These are phyloP conservation scores for Hirsutella rhossiliensis DNA, from an alignment of 2,329 filamentous ascomycete species.

Conservation along the genomic window DNA sequence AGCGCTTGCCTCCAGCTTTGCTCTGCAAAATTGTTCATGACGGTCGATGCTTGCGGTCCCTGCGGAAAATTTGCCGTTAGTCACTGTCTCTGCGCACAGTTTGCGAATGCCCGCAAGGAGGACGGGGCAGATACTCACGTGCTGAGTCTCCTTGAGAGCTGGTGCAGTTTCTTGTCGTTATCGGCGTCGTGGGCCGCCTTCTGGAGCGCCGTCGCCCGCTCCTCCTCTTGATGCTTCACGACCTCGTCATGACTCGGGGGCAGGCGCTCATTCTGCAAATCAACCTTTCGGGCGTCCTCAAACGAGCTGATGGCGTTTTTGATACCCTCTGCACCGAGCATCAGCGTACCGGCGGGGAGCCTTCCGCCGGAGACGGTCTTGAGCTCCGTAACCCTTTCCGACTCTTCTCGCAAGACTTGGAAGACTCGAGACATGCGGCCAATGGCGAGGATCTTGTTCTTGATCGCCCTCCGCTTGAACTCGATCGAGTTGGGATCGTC, in stretches of 20 bases:
- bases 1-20: neutral
- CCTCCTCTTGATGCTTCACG: slow-evolving; percentile 67
- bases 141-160: slow-evolving; percentile 83
- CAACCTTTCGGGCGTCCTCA: slow-evolving; percentile 92
- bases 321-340: slow-evolving; percentile 96
- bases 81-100: neutral
- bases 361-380: slow-evolving; percentile 93
- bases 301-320: slow-evolving; percentile 97
- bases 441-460: slow-evolving; percentile 99
- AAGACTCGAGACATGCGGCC: slow-evolving; percentile 94
- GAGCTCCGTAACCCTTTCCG: slow-evolving; percentile 90
- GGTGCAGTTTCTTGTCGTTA: slow-evolving; percentile 78
- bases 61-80: slow-evolving; percentile 6
- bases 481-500: slow-evolving; percentile 78
- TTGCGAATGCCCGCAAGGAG: no score
- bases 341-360: slow-evolving; percentile 87
- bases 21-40: neutral
- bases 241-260: slow-evolving; percentile 92
- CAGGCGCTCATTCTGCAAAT: slow-evolving; percentile 89
- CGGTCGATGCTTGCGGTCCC: slow-evolving; percentile 18
- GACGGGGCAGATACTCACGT: slow-evolving; percentile 46
- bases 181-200: slow-evolving; percentile 81
- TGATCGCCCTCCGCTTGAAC: slow-evolving; percentile 91
- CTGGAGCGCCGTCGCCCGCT: slow-evolving; percentile 71
- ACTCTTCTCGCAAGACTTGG: slow-evolving; percentile 95